Evolutionary conservation across 108 stramenopile species (phyloP).

Genomic region (Nannochloropsis granulata): DNA sequence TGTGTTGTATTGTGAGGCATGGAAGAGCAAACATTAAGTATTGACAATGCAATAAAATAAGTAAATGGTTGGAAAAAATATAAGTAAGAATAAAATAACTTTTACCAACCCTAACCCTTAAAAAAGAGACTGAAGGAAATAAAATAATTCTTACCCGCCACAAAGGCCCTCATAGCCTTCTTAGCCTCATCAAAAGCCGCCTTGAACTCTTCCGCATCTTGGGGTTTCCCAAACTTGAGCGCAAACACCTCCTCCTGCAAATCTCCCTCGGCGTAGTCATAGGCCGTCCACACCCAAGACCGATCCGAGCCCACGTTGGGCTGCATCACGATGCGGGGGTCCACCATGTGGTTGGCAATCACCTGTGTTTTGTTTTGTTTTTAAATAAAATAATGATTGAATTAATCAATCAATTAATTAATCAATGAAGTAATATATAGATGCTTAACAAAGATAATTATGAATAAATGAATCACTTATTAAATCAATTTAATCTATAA

Average conservation of each 20-base stretch:
- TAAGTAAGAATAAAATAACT: too few relatives aligned
- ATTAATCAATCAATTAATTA: too few relatives aligned
- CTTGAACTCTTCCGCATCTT: conserved; percentile 80
- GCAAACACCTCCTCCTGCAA: conserved; percentile 89
- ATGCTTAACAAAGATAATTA: too few relatives aligned
- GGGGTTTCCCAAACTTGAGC: conserved; percentile 76
- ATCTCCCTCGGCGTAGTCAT: conserved; percentile 83
- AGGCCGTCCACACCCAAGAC: conserved; percentile 95
- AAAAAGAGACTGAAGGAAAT: too few relatives aligned
- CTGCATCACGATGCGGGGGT: conserved; percentile 83
- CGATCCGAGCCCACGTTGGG: conserved; percentile 86
- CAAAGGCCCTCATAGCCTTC: conserved; percentile 60
- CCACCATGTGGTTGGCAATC: conserved; percentile 87
- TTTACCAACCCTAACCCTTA: too few relatives aligned
- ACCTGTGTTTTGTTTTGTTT: conserved; percentile 30
- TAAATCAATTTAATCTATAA: too few relatives aligned
- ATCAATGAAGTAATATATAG: too few relatives aligned
- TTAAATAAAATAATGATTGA: too few relatives aligned
- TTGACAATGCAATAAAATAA: too few relatives aligned
- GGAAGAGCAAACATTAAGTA: too few relatives aligned
- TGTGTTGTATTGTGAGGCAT: neutral
- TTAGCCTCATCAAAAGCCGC: conserved; percentile 63
- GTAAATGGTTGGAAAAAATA: too few relatives aligned
- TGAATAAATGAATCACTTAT: too few relatives aligned
- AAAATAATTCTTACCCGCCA: conserved; percentile 42